Conservation (phyloP, 441 rosid genomes). For the Populus hybrid region DNA sequence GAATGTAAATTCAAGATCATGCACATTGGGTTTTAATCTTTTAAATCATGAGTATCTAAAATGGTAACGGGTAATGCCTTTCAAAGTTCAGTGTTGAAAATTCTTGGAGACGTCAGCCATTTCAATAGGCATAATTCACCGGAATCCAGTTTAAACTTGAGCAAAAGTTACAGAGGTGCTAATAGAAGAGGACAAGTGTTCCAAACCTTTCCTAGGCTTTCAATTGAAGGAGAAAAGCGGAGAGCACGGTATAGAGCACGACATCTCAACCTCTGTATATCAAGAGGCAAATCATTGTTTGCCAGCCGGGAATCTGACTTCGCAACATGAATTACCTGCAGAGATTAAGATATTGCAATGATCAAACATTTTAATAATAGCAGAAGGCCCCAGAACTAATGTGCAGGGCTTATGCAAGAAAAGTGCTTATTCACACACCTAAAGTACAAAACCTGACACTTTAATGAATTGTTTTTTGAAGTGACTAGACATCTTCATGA, state of each 20-base stretch:
- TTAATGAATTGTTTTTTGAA: background rate
- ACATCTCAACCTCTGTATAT: slow-evolving; percentile 86
- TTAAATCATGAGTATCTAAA: background rate
- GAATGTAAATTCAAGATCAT: slow-evolving; percentile 17
- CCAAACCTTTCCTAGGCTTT: slow-evolving; percentile 83
- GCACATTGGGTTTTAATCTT: slow-evolving; percentile 12
- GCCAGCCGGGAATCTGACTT: slow-evolving; percentile 98
- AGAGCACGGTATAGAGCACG: slow-evolving; percentile 77
- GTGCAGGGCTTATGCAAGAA: background rate
- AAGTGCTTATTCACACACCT: background rate
- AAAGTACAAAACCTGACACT: background rate
- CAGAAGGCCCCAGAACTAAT: background rate
- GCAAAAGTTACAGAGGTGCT: slow-evolving; percentile 12
- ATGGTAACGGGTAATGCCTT: background rate
- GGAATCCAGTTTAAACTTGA: background rate
- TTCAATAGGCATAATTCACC: background rate
- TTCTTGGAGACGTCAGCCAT: background rate
- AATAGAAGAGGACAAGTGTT: slow-evolving; percentile 19
- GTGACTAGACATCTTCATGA: background rate
- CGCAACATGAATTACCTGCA: slow-evolving; percentile 82
- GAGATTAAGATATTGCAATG: slow-evolving; percentile 15
- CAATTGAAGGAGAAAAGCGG: slow-evolving; percentile 72
- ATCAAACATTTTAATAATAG: background rate
- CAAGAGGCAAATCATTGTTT: slow-evolving; percentile 83
- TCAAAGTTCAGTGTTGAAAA: background rate